Conservation (phyloP, 2,329 filamentous ascomycete genomes). For the Cercospora citrullina region DNA sequence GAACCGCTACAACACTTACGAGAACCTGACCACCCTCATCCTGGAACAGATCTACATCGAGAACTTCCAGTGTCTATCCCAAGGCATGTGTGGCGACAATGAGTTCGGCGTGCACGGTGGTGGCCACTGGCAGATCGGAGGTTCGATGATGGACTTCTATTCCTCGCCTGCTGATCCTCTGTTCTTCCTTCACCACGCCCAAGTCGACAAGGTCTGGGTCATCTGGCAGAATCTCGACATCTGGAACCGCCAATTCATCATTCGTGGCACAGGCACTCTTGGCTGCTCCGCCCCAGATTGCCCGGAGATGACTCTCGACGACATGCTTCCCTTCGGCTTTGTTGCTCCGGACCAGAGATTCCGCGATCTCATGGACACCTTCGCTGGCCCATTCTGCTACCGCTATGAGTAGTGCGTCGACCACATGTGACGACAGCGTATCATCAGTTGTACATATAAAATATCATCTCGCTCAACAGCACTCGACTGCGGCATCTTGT, state of each 20-base stretch:
- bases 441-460: background rate
- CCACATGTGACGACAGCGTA: background rate
- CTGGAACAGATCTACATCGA: constrained; percentile 28
- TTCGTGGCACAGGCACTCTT: constrained; percentile 50
- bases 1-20: constrained; percentile 27
- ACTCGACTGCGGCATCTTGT: background rate
- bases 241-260: constrained; percentile 40
- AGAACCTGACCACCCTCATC: constrained; percentile 24
- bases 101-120: constrained; percentile 45
- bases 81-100: constrained; percentile 36
- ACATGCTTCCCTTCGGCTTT: constrained; percentile 41
- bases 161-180: constrained; percentile 50
- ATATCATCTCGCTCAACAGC: background rate
- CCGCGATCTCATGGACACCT: constrained; percentile 37
- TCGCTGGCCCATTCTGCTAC: constrained; percentile 38
- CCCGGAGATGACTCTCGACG: constrained; percentile 49
- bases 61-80: constrained; percentile 34
- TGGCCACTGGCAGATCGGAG: constrained; percentile 51
- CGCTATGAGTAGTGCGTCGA: constrained; percentile 30
- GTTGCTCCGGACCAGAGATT: constrained; percentile 32
- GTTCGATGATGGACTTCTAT: constrained; percentile 48
- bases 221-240: constrained; percentile 54
- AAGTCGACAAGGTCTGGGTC: constrained; percentile 47
- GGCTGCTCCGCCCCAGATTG: constrained; percentile 46
- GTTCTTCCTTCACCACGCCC: constrained; percentile 53